Evolutionary conservation across 73 alveolate genomes (phyloP).

Genomic region (Stentor roeselii): DNA sequence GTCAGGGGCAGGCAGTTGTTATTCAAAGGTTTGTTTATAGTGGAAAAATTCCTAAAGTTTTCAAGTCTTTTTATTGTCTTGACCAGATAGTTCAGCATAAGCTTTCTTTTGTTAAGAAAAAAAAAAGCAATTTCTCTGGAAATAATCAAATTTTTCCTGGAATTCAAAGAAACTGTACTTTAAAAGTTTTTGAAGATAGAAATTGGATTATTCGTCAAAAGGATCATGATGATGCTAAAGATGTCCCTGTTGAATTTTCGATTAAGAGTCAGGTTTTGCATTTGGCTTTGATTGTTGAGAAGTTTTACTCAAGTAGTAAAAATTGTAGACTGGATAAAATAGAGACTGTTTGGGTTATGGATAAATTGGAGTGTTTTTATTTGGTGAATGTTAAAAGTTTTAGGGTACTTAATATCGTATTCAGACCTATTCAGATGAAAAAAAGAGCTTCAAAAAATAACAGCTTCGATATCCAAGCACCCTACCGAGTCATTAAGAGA

Average conservation of each 20-base stretch:
- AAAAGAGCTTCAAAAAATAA: not conserved
- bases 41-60: not conserved
- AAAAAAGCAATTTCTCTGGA: too few relatives aligned
- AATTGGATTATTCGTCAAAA: not conserved
- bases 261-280: not conserved
- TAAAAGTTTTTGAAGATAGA: not conserved
- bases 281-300: not conserved
- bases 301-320: not conserved
- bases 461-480: not conserved
- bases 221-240: not conserved
- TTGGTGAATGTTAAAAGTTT: too few relatives aligned
- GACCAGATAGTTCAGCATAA: not conserved
- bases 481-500: not conserved
- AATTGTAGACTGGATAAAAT: not conserved
- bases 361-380: not conserved
- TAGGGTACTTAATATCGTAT: not conserved
- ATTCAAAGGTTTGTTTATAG: not conserved
- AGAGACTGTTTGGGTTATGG: not conserved
- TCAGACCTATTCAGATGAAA: not conserved
- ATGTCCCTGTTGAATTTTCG: not conserved
- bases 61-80: not conserved
- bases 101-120: not conserved
- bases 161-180: not conserved
- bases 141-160: not conserved
- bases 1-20: not conserved